Conservation (phyloP, 768 basidiomycete species). For the Psilocybe cubensis region DNA sequence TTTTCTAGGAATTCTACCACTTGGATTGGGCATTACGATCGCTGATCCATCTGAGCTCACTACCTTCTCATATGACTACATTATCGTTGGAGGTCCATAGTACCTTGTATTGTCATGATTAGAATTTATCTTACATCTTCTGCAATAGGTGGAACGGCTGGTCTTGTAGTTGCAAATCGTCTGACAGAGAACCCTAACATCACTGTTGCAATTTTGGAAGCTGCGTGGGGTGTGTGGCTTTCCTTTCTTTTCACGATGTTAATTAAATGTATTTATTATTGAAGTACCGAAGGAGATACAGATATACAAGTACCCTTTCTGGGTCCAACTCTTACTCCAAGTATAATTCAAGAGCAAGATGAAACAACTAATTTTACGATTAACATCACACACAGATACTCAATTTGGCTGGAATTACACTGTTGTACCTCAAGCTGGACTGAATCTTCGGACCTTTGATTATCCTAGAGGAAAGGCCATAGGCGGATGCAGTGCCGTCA, state of each 20-base stretch:
- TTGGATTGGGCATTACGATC: no score
- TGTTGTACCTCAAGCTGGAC: conserved; percentile 1
- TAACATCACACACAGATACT: conserved; percentile 2
- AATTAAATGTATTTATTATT: no score
- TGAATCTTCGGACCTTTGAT: conserved; percentile 9
- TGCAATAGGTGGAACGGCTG: no score
- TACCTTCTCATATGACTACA: not conserved
- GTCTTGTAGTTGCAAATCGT: no score
- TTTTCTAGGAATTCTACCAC: no score
- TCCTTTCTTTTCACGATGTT: no score
- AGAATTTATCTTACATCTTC: no score
- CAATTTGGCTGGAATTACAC: conserved; percentile 16
- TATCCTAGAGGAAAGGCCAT: conserved; percentile 10
- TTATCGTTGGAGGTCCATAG: conserved; percentile 1
- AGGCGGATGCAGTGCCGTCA: conserved; percentile 8
- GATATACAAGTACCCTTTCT: conserved; percentile 1
- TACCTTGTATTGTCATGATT: no score
- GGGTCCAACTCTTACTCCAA: conserved; percentile 4
- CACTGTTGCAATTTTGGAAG: no score
- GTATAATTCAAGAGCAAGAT: not conserved
- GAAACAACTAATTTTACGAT: not conserved
- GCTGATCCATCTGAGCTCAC: not conserved
- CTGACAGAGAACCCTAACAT: no score
- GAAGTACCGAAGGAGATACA: no score
- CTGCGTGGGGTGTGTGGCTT: no score